Conservation (phyloP, 2,329 filamentous ascomycete genomes). For the Eutypella sp. region DNA sequence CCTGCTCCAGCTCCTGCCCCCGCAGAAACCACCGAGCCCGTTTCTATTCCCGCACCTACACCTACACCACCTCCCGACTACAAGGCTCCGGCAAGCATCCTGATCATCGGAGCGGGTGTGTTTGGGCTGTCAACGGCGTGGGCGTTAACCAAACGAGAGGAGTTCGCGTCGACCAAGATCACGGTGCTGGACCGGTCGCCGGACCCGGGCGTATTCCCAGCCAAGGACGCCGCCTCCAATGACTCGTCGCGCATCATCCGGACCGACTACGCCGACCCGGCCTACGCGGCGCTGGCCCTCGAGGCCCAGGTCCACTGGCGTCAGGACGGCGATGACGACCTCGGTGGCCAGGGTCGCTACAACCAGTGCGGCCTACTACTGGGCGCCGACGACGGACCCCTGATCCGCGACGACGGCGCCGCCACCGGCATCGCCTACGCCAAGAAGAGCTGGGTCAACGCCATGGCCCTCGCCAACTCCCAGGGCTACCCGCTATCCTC, state of each 20-base stretch:
- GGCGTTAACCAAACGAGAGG: constrained; percentile 59
- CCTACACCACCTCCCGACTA: no score
- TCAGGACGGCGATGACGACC: constrained; percentile 45
- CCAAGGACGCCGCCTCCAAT: constrained; percentile 54
- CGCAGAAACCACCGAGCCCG: neutral
- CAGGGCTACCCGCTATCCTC: constrained; percentile 30
- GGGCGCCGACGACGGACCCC: constrained; percentile 44
- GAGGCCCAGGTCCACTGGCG: constrained; percentile 68
- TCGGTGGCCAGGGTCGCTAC: constrained; percentile 64
- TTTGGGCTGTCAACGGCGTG: constrained; percentile 52
- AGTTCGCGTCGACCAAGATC: constrained; percentile 48
- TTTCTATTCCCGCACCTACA: no score
- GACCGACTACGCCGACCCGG: constrained; percentile 73
- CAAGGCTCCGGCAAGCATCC: constrained; percentile 35
- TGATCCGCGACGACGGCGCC: constrained; percentile 28
- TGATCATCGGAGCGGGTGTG: constrained; percentile 59
- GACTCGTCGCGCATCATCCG: constrained; percentile 62
- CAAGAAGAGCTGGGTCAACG: constrained; percentile 56
- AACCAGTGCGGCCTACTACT: constrained; percentile 64
- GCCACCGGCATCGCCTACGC: constrained; percentile 54
- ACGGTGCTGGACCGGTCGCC: constrained; percentile 55
- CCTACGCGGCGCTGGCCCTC: constrained; percentile 70
- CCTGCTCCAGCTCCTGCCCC: no score
- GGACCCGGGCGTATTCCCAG: constrained; percentile 48
- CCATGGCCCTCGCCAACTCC: constrained; percentile 43